A percentile compares a stretch with the other conserved stretches of the same genome.
Conservation (phyloP, 768 basidiomycete genomes). For the Pleurotus giganteus region DNA sequence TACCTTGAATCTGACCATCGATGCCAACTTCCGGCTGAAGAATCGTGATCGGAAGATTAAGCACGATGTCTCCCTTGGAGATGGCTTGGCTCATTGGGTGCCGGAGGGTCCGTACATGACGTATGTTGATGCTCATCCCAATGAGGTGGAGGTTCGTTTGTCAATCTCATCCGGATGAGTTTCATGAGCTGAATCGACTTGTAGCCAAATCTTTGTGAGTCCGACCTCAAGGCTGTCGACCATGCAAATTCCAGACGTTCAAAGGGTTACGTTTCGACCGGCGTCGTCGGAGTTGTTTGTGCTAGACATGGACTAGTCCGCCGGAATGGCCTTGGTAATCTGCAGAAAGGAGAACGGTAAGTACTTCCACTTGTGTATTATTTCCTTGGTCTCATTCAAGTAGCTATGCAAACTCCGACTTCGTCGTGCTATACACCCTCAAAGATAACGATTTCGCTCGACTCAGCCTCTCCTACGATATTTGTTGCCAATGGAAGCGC, state of each 20-base stretch:
- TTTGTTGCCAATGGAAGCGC: conserved; percentile 21
- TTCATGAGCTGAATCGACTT: background rate
- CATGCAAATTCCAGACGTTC: conserved; percentile 6
- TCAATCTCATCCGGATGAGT: background rate
- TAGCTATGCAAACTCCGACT: conserved; percentile 31
- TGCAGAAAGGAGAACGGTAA: conserved; percentile 33
- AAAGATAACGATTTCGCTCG: background rate
- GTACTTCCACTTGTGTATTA: conserved; percentile 1
- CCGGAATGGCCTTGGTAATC: conserved; percentile 24
- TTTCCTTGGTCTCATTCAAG: background rate
- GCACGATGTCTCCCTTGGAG: conserved; percentile 16
- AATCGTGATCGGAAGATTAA: conserved; percentile 20
- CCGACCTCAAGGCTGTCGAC: conserved; percentile 12
- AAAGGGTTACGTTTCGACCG: conserved; percentile 22
- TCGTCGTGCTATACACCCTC: conserved; percentile 17
- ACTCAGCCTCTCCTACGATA: conserved; percentile 29
- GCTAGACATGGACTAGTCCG: conserved; percentile 28
- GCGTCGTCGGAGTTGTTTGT: conserved; percentile 27
- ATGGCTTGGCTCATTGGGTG: conserved; percentile 21
- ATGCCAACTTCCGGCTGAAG: conserved; percentile 31
- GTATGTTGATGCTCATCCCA: conserved; percentile 5
- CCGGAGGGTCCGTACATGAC: conserved; percentile 3
- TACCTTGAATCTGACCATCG: conserved; percentile 23
- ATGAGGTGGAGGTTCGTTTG: conserved; percentile 13
- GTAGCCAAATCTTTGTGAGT: conserved; percentile 14